Percentiles rank a stretch among this genome's conserved stretches.
phyloP scores from a whole-genome alignment of 805 yeast genomes.

The Starmerella vaccinii region DNA sequence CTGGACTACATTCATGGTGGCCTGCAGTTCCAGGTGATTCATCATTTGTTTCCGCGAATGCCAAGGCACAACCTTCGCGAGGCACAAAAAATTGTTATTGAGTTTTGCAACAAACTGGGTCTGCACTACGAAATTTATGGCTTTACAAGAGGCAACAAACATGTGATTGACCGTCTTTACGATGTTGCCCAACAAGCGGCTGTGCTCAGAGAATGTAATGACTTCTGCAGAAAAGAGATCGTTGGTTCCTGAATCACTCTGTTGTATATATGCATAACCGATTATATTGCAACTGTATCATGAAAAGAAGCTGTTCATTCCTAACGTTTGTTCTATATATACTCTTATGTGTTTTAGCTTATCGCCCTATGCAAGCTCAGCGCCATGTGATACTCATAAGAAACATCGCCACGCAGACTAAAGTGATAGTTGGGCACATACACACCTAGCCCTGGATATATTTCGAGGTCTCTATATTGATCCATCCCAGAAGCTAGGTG shows the following conservation, averaged over 20 bases:
- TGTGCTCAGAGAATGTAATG: slow-evolving; percentile 63
- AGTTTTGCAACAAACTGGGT: slow-evolving; percentile 68
- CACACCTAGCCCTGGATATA: neutral
- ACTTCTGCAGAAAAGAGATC: slow-evolving; percentile 46
- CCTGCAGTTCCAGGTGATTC: slow-evolving; percentile 81
- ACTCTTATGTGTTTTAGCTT: no score
- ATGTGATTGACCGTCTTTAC: slow-evolving; percentile 56
- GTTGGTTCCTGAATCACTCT: neutral
- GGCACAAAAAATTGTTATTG: slow-evolving; percentile 60
- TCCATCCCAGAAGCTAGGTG: neutral
- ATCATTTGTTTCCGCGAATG: slow-evolving; percentile 77
- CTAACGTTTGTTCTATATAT: no score
- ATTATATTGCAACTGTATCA: no score
- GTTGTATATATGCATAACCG: no score
- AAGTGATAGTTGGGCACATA: no score
- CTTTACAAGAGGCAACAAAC: slow-evolving; percentile 63
- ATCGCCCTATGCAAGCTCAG: no score
- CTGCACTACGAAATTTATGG: slow-evolving; percentile 76
- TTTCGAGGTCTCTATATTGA: neutral
- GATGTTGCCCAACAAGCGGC: slow-evolving; percentile 73
- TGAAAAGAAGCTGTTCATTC: no score
- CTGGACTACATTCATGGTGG: slow-evolving; percentile 87
- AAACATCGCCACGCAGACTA: no score
- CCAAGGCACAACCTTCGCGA: slow-evolving; percentile 79
- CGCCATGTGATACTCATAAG: no score